Percentiles rank a stretch among this genome's conserved stretches.
Conservation (phyloP, 768 basidiomycete species). For the Boletus insuetus region DNA sequence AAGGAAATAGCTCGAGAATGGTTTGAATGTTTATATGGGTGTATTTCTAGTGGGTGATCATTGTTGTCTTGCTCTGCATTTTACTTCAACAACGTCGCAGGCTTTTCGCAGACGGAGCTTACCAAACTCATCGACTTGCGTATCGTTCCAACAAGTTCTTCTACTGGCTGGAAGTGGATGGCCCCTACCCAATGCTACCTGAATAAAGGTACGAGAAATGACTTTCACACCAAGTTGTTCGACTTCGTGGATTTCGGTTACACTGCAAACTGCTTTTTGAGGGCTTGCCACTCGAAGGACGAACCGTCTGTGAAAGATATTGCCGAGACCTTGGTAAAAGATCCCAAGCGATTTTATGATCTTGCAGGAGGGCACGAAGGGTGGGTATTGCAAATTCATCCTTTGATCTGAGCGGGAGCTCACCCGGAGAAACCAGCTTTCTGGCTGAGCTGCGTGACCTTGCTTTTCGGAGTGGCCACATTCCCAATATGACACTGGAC, state of each 20-base stretch:
- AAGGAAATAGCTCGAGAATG: constrained; percentile 53
- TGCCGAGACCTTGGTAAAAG: constrained; percentile 57
- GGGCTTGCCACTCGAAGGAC: constrained; percentile 76
- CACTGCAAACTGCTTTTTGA: constrained; percentile 75
- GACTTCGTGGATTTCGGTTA: constrained; percentile 83
- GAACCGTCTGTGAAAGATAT: constrained; percentile 84
- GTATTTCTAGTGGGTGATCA: constrained; percentile 47
- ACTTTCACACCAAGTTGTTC: constrained; percentile 78
- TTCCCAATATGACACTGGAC: constrained; percentile 44
- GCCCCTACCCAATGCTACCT: constrained; percentile 68
- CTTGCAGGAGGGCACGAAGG: constrained; percentile 60
- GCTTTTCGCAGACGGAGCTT: constrained; percentile 54
- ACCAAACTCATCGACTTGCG: constrained; percentile 48
- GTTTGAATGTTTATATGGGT: constrained; percentile 62
- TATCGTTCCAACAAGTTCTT: constrained; percentile 43
- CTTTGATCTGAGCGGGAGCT: neutral
- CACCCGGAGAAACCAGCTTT: constrained; percentile 46
- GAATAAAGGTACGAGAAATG: constrained; percentile 44
- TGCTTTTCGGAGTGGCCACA: constrained; percentile 57
- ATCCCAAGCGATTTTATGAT: constrained; percentile 66
- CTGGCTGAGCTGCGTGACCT: constrained; percentile 77
- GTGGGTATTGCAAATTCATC: constrained; percentile 38
- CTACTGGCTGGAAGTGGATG: constrained; percentile 32
- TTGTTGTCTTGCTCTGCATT: neutral
- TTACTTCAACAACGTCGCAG: constrained; percentile 30